A percentile compares a stretch with the other conserved stretches of the same genome.
Evolutionary conservation across 495 filamentous ascomycete species (phyloP).

Genomic region (Oidiodendron maius): DNA sequence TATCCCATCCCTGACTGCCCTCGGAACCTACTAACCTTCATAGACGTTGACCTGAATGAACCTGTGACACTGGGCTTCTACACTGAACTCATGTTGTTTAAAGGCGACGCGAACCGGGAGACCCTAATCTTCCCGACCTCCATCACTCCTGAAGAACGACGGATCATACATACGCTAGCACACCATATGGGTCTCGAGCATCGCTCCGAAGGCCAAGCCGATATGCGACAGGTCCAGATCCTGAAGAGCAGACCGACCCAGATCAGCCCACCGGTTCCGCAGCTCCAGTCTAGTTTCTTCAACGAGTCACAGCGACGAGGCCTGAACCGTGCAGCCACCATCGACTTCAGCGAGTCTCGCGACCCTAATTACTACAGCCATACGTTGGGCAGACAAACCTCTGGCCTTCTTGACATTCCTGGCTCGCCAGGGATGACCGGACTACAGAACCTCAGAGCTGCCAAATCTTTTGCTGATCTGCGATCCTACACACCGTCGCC

Average conservation of each 20-base stretch:
- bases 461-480: conserved; percentile 95
- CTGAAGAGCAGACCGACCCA: conserved; percentile 58
- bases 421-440: conserved; percentile 59
- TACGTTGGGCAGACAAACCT: conserved; percentile 68
- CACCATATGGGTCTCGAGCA: conserved; percentile 93
- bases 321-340: conserved; percentile 92
- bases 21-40: conserved; percentile 23
- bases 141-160: conserved; percentile 75
- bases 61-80: conserved; percentile 82
- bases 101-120: conserved; percentile 69
- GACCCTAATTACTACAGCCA: conserved; percentile 56
- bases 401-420: conserved; percentile 74
- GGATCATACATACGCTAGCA: conserved; percentile 86
- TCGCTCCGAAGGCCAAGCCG: conserved; percentile 77
- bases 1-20: background rate
- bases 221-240: conserved; percentile 82
- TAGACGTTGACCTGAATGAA: conserved; percentile 88
- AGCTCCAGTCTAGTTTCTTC: conserved; percentile 48
- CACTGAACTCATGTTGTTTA: conserved; percentile 82
- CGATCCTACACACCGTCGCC: conserved; percentile 94
- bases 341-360: conserved; percentile 91
- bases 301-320: conserved; percentile 71
- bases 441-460: conserved; percentile 77
- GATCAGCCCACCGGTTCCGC: conserved; percentile 53
- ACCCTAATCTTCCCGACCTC: conserved; percentile 75